These are phyloP conservation scores for Astraeus odoratus DNA, from an alignment of 768 basidiomycete species.

Conservation along the genomic window DNA sequence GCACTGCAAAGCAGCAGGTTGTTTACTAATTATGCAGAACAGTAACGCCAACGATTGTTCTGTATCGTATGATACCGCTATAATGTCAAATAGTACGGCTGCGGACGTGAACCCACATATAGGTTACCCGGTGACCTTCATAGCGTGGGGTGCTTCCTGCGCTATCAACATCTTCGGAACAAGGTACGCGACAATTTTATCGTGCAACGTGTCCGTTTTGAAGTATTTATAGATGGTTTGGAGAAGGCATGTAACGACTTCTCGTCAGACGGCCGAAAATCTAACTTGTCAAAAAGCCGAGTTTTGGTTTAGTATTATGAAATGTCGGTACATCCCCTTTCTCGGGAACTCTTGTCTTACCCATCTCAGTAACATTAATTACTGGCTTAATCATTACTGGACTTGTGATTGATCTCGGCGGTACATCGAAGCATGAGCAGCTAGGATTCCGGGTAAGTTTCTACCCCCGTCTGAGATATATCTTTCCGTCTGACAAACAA, in stretches of 20 bases:
- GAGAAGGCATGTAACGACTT: slow-evolving; percentile 54
- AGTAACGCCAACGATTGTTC: no score
- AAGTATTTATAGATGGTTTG: slow-evolving; percentile 41
- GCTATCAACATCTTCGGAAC: slow-evolving; percentile 70
- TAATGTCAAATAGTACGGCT: no score
- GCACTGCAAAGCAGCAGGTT: no score
- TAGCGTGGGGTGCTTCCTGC: no score
- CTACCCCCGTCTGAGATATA: slow-evolving; percentile 3
- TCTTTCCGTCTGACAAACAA: slow-evolving; percentile 13
- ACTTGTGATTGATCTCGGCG: slow-evolving; percentile 72
- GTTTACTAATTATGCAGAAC: no score
- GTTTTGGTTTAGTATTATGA: slow-evolving; percentile 60
- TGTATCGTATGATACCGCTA: no score
- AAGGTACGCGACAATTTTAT: slow-evolving; percentile 28
- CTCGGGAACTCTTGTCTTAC: background rate
- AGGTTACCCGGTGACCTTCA: no score
- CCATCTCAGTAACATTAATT: slow-evolving; percentile 42
- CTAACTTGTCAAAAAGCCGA: no score
- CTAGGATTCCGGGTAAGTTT: slow-evolving; percentile 58
- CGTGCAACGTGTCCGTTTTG: background rate
- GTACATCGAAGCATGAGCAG: slow-evolving; percentile 59
- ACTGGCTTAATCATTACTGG: slow-evolving; percentile 52
- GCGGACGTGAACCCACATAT: no score
- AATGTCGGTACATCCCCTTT: slow-evolving; percentile 35
- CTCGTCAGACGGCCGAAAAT: no score